phyloP scores from a whole-genome alignment of 1,284 basidiomycete species.

The Melampsora americana region DNA sequence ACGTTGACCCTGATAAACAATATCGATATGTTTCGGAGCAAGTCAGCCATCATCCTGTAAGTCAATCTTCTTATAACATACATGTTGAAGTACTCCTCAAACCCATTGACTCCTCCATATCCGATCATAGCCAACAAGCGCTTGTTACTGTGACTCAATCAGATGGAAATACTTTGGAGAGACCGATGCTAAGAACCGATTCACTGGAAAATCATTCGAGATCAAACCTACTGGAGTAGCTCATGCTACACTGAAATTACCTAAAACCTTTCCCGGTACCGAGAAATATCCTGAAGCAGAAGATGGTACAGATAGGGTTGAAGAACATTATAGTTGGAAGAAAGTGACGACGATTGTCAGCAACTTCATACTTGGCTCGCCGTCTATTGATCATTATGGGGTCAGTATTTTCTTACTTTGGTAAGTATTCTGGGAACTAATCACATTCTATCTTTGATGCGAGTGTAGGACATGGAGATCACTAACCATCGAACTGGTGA shows the following conservation, averaged over 20 bases:
- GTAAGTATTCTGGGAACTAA: not conserved
- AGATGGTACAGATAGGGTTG: constrained; percentile 59
- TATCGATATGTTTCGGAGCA: constrained; percentile 93
- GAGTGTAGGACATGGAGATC: constrained; percentile 67
- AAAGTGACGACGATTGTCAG: constrained; percentile 91
- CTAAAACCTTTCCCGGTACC: constrained; percentile 60
- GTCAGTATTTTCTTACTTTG: constrained; percentile 51
- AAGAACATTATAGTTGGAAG: constrained; percentile 88
- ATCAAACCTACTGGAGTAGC: constrained; percentile 92
- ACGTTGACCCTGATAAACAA: constrained; percentile 77
- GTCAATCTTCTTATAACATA: constrained; percentile 27
- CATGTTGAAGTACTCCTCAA: not conserved
- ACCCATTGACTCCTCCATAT: not conserved
- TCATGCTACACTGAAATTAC: constrained; percentile 78
- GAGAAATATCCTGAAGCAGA: constrained; percentile 54
- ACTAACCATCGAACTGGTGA: constrained; percentile 92
- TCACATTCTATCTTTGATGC: not conserved
- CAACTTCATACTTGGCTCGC: constrained; percentile 87
- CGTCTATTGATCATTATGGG: constrained; percentile 95
- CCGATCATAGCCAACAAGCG: constrained; percentile 70
- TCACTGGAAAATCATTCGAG: constrained; percentile 94
- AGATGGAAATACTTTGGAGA: constrained; percentile 88
- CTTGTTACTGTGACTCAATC: constrained; percentile 88
- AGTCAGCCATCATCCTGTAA: constrained; percentile 82
- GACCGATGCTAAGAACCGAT: constrained; percentile 89